Percentiles rank a stretch among this genome's conserved stretches.
phyloP scores from a whole-genome alignment of 345 rosid species.

The Noccaea caerulescens region DNA sequence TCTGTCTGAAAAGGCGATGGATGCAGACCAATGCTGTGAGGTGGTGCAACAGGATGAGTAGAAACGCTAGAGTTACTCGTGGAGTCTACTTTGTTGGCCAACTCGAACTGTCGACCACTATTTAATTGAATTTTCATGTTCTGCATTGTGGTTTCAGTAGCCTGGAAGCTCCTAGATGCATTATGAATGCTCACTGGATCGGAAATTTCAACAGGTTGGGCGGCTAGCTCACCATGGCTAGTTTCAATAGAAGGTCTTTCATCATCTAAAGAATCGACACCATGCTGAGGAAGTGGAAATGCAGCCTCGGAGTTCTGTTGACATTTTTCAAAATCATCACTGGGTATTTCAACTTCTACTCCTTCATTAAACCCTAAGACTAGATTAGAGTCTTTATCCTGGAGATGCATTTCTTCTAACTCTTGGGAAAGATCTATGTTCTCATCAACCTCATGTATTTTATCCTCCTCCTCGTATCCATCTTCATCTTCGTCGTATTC shows the following conservation, averaged over 20 bases:
- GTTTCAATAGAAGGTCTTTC: slow-evolving; percentile 48
- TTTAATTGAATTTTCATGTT: slow-evolving; percentile 53
- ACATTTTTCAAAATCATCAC: slow-evolving; percentile 71
- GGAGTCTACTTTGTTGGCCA: slow-evolving; percentile 47
- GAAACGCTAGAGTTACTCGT: slow-evolving; percentile 46
- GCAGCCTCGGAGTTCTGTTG: slow-evolving; percentile 54
- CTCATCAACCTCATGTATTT: slow-evolving; percentile 71
- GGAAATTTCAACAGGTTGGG: slow-evolving; percentile 50
- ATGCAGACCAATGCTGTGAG: slow-evolving; percentile 43
- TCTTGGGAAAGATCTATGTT: slow-evolving; percentile 59
- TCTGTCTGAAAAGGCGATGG: slow-evolving; percentile 57
- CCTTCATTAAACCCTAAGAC: slow-evolving; percentile 92
- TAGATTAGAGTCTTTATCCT: slow-evolving; percentile 64
- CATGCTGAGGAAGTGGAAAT: slow-evolving; percentile 49
- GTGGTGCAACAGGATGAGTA: slow-evolving; percentile 45
- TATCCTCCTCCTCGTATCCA: slow-evolving; percentile 85
- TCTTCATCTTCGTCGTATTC: slow-evolving; percentile 95
- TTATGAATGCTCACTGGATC: slow-evolving; percentile 46
- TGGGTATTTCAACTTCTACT: slow-evolving; percentile 80
- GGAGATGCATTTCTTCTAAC: slow-evolving; percentile 63
- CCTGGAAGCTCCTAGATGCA: slow-evolving; percentile 56
- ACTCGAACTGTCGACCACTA: slow-evolving; percentile 48
- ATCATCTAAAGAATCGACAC: slow-evolving; percentile 50
- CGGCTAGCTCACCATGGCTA: slow-evolving; percentile 47
- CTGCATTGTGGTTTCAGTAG: slow-evolving; percentile 60